Percentiles rank a stretch among this genome's conserved stretches.
Conservation (phyloP, 2,329 filamentous ascomycete genomes). For the Apiospora marii region DNA sequence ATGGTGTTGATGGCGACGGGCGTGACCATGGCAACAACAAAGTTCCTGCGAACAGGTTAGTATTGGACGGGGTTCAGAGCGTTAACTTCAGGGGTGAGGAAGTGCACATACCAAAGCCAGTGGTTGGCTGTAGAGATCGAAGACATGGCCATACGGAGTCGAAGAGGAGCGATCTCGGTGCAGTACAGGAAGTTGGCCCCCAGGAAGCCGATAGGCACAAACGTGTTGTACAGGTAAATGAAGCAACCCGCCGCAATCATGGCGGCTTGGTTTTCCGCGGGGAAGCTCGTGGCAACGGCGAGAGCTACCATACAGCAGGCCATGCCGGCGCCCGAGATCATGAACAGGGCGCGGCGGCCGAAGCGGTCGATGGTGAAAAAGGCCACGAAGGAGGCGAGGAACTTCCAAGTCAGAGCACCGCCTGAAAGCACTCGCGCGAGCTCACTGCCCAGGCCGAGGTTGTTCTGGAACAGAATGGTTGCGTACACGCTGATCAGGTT, state of each 20-base stretch:
- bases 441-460: slow-evolving; percentile 48
- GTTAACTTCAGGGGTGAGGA: background rate
- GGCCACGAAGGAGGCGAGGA: slow-evolving; percentile 55
- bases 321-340: slow-evolving; percentile 61
- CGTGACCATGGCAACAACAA: slow-evolving; percentile 53
- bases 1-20: slow-evolving; percentile 58
- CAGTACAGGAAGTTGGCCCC: slow-evolving; percentile 68
- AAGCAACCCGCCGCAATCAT: slow-evolving; percentile 62
- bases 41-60: slow-evolving; percentile 43
- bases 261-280: slow-evolving; percentile 52
- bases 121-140: slow-evolving; percentile 63
- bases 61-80: slow-evolving; percentile 10
- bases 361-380: slow-evolving; percentile 60
- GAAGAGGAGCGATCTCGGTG: slow-evolving; percentile 62
- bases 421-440: slow-evolving; percentile 52
- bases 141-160: slow-evolving; percentile 61
- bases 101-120: slow-evolving; percentile 53
- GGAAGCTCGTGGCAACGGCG: slow-evolving; percentile 59
- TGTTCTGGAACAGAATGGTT: slow-evolving; percentile 49
- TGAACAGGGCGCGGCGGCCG: slow-evolving; percentile 59
- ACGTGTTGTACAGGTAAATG: slow-evolving; percentile 67
- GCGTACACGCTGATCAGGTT: slow-evolving; percentile 58
- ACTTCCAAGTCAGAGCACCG: slow-evolving; percentile 57
- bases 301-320: slow-evolving; percentile 61
- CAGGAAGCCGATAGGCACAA: slow-evolving; percentile 66